Base-by-base conservation (phyloP, 305 asterid genomes). In the Rubia tinctorum region DNA sequence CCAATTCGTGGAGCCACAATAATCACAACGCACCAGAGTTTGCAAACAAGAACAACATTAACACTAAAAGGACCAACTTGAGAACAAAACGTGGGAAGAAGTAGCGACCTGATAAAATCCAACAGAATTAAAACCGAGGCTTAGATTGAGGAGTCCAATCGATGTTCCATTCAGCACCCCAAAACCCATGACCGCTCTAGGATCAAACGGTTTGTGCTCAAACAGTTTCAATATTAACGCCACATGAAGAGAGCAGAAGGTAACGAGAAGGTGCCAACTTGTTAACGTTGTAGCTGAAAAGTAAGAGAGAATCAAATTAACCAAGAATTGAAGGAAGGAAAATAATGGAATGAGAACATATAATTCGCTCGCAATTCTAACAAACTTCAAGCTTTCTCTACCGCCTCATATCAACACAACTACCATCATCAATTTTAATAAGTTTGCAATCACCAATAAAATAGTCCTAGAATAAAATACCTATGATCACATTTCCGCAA, bases 191-290 rank as follows among this genome's bases (percentile, higher is more conserved):
- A 89, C 95, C 70, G 91, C 90, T 86, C 88, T 85, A 49, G 95
- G 83, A 91, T 91, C 95, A 75, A 89, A 87, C 79, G 95, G 95
- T 80, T 89, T 91, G 89, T 91, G 93, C 80, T 91, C 97, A 68
- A 90, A 91, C 79, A 85, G 82, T 79, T 91, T 91, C 86, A 89
- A 82, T 85, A 90, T 84, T 77, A 89, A 75, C 66, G 95, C 93
- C 83, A 89, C 83, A 69, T 91, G 97, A 77, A 91, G 93, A 75
- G 90, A 89, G 79, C 97, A 91, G 84, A 89, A 91, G 27, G 97
- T 91, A 64, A 91, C 97, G 27, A 91, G 90, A 79, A 91, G 97
- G 85, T 91, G 95, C 97, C 97, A 91, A 81, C 97, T 91, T 69
- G 97, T 91, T 81, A 91, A 83, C 69, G 93, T 91, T 58, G 97